phyloP scores from a whole-genome alignment of 2,329 filamentous ascomycete genomes.

The Phoma sp. region DNA sequence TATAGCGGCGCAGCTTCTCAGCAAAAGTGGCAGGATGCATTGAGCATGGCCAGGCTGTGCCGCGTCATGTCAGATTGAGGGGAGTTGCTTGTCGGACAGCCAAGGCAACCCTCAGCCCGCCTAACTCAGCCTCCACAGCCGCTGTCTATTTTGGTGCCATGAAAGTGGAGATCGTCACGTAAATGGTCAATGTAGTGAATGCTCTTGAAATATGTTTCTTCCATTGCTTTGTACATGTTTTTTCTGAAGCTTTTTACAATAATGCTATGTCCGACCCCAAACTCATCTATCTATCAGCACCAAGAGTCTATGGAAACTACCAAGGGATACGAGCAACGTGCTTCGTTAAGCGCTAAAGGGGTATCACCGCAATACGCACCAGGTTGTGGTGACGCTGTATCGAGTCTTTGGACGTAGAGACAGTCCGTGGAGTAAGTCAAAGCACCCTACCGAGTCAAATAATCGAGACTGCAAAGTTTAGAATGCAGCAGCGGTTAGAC shows the following conservation, averaged over 20 bases:
- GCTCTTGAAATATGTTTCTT: conserved; percentile 2
- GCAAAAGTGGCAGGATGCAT: conserved; percentile 35
- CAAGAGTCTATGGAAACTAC: conserved; percentile 18
- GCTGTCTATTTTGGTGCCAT: conserved; percentile 10
- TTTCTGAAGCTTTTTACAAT: conserved; percentile 13
- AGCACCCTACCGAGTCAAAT: conserved; percentile 27
- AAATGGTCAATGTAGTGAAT: neutral
- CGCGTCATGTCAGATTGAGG: conserved; percentile 17
- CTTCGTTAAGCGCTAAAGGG: conserved; percentile 25
- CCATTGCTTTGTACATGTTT: conserved; percentile 24
- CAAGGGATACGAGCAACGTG: conserved; percentile 9
- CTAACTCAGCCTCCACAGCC: conserved; percentile 33
- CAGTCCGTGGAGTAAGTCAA: conserved; percentile 4
- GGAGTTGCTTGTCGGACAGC: conserved; percentile 19
- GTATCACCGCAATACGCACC: conserved; percentile 36
- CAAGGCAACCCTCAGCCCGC: conserved; percentile 30
- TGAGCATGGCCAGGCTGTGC: conserved; percentile 25
- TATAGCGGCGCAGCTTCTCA: conserved; percentile 40
- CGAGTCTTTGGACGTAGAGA: conserved; percentile 8
- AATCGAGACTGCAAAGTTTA: conserved; percentile 16
- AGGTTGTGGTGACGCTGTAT: conserved; percentile 14
- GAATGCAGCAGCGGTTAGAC: conserved; percentile 22
- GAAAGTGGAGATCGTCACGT: neutral
- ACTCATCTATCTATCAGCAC: conserved; percentile 12
- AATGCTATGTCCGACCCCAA: neutral